A percentile compares a stretch with the other conserved stretches of the same genome.
phyloP scores from a whole-genome alignment of 352 stramenopile species.

The Labyrinthula sp. region DNA sequence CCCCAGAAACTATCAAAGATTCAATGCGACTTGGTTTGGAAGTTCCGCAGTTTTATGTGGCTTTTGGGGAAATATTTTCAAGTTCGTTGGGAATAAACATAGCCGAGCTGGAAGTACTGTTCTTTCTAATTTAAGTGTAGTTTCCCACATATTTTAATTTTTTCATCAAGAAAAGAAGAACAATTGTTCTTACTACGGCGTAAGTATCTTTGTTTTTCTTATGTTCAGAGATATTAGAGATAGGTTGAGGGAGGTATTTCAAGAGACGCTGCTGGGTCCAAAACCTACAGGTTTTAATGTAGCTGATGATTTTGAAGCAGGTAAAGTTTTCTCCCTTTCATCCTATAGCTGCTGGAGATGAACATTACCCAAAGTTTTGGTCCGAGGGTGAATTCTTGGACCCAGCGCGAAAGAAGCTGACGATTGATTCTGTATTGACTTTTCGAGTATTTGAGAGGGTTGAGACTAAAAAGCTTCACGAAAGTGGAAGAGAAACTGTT shows the following conservation, averaged over 20 bases:
- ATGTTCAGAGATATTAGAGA: too few species aligned
- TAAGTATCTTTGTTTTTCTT: too few species aligned
- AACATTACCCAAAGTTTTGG: slow-evolving; percentile 42
- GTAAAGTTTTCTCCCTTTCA: slow-evolving; percentile 36
- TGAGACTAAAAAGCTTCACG: too few species aligned
- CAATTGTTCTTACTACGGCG: slow-evolving; percentile 50
- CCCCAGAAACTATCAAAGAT: slow-evolving; percentile 58
- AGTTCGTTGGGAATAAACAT: slow-evolving; percentile 56
- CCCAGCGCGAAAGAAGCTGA: slow-evolving; percentile 54
- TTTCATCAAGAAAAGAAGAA: slow-evolving; percentile 51
- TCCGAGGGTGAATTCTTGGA: slow-evolving; percentile 55
- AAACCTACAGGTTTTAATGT: slow-evolving; percentile 40
- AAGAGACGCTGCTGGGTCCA: slow-evolving; percentile 53
- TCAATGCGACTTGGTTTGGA: slow-evolving; percentile 54
- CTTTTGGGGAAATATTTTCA: slow-evolving; percentile 53
- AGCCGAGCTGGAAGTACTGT: slow-evolving; percentile 56
- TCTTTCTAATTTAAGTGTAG: too few species aligned
- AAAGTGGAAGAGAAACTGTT: not conserved
- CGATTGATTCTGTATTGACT: slow-evolving; percentile 50
- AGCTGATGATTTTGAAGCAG: slow-evolving; percentile 31
- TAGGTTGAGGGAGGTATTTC: slow-evolving; percentile 51
- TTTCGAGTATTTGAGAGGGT: slow-evolving; percentile 44
- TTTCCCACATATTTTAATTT: slow-evolving; percentile 61
- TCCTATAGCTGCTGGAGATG: too few species aligned
- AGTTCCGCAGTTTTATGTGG: slow-evolving; percentile 52